Conservation (phyloP, 2,329 filamentous ascomycete species). For the Hymenoscyphus fraxineus region DNA sequence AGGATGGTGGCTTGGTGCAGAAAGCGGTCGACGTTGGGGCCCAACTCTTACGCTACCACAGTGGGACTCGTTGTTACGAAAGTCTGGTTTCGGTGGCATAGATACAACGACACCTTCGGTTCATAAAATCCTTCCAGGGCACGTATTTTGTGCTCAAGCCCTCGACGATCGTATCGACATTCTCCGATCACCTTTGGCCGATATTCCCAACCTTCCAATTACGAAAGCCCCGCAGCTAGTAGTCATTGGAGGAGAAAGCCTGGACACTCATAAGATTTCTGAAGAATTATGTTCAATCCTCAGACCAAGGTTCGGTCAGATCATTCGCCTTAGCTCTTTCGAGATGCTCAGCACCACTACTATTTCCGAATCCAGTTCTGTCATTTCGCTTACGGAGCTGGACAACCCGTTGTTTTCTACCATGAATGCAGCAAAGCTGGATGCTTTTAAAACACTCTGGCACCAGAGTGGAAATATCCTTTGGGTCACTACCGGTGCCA, state of each 20-base stretch:
- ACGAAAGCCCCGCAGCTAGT: too few relatives aligned
- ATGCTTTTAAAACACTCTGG: slow-evolving; percentile 23
- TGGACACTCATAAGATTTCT: too few relatives aligned
- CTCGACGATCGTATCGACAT: slow-evolving; percentile 15
- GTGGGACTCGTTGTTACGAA: slow-evolving; percentile 30
- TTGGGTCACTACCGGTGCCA: slow-evolving; percentile 22
- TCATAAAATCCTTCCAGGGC: neutral
- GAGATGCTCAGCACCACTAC: too few relatives aligned
- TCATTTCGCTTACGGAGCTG: slow-evolving; percentile 30
- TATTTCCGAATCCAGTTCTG: slow-evolving; percentile 1
- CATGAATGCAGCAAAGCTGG: slow-evolving; percentile 25
- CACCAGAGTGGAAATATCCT: slow-evolving; percentile 14
- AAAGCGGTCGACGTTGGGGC: slow-evolving; percentile 25
- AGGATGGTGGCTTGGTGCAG: slow-evolving; percentile 21
- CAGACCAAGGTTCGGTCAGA: too few relatives aligned
- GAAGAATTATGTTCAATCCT: too few relatives aligned
- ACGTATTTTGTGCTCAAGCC: slow-evolving; percentile 5
- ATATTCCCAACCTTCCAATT: too few relatives aligned
- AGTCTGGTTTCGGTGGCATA: slow-evolving; percentile 34
- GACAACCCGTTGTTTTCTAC: slow-evolving; percentile 32
- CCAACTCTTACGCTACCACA: slow-evolving; percentile 26
- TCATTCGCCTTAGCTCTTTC: too few relatives aligned
- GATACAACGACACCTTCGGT: slow-evolving; percentile 21
- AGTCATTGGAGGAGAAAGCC: too few relatives aligned
- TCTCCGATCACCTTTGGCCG: slow-evolving; percentile 9